Base-by-base conservation (phyloP, 78 protist species). In the Bigelowiella natans region DNA sequence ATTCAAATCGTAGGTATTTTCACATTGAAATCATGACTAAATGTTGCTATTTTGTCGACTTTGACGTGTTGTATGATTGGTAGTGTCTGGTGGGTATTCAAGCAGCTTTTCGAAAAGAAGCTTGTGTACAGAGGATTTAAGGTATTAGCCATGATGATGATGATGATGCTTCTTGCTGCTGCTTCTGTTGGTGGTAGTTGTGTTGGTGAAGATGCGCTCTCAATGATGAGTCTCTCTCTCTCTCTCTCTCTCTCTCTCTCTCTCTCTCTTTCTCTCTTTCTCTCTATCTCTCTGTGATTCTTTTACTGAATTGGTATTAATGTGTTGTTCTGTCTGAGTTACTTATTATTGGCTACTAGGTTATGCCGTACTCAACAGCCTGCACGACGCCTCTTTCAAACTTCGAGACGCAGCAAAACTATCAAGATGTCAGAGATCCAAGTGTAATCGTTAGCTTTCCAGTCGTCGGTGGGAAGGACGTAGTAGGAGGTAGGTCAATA, bases 111-210 rank as follows among this genome's bases (percentile, higher is more conserved):
- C 89, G 91, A 97, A 36, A 96, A 97, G 90, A 97, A 84, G 37
- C 93, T 97, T n/a, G 98, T 99, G 63, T 99, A 98, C 93, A 95
- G 96, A 29, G 99, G 99, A 31, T 97, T 93, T 94, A 97, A 97
- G 93, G 95, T 85, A 51, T n/a, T n/a, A n/a, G n/a, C n/a, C n/a
- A n/a, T n/a, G n/a, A n/a, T n/a, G n/a, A n/a, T n/a, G n/a, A n/a
- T n/a, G 83, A 28, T 7, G 1, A 2, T 1, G 1, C 85, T 11
- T 82, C 85, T 18, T 1, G 2, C 31, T 31, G n/a, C n/a, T n/a
- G n/a, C n/a, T n/a, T n/a, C n/a, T n/a, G 39, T 1, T 28, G 90
- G 40, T 39, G n/a, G n/a, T 1, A n/a, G 18, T 29, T 39, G 28
- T 0, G 31, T 0, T 37, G 38, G 36, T 11, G 1, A 28, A 3